phyloP scores from a whole-genome alignment of 768 basidiomycete genomes.

The Kwoniella dendrophila region DNA sequence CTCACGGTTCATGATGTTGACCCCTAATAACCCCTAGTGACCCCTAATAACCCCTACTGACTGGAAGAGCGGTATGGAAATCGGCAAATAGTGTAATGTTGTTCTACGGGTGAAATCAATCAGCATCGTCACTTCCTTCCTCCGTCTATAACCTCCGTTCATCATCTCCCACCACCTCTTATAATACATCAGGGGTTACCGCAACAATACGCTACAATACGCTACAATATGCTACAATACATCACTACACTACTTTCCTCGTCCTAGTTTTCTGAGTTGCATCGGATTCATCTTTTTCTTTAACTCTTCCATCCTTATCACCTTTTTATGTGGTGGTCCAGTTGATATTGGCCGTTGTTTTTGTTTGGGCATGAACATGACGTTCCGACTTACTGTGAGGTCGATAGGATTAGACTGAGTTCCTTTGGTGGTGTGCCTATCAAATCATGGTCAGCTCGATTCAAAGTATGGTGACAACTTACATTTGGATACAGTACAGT shows the following conservation, averaged over 20 bases:
- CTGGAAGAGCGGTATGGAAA: too few species aligned
- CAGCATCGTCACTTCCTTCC: too few species aligned
- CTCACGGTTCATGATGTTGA: too few species aligned
- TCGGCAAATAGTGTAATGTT: too few species aligned
- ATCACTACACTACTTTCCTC: constrained; percentile 2
- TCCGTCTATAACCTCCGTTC: too few species aligned
- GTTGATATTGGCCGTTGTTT: background rate
- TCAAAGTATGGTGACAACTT: background rate
- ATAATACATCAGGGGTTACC: background rate
- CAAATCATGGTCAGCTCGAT: background rate
- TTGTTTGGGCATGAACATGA: background rate
- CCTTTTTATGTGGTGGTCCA: background rate
- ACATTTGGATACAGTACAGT: background rate
- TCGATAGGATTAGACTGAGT: too few species aligned
- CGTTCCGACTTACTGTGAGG: too few species aligned
- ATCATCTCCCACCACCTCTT: background rate
- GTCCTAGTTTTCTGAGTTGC: background rate
- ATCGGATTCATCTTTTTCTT: constrained; percentile 2
- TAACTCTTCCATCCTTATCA: background rate
- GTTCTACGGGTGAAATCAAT: too few species aligned
- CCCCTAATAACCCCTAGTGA: too few species aligned
- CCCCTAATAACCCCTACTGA: too few species aligned
- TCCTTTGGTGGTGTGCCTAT: background rate
- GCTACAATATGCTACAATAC: background rate
- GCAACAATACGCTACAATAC: background rate